phyloP scores from a whole-genome alignment of 2,329 filamentous ascomycete species.

The Ophiostoma ulmi region DNA sequence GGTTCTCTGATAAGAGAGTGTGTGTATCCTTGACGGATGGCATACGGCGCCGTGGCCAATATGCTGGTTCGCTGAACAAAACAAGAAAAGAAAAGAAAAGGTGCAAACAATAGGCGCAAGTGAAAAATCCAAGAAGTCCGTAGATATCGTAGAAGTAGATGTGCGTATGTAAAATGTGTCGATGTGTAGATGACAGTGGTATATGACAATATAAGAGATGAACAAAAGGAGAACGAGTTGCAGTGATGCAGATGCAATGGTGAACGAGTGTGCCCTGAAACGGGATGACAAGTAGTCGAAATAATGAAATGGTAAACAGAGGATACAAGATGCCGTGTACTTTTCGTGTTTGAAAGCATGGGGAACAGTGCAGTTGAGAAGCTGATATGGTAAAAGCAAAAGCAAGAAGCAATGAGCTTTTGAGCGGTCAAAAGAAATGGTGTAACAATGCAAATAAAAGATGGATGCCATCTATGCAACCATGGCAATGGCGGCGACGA shows the following conservation, averaged over 20 bases:
- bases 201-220: neutral
- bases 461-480: conserved; percentile 24
- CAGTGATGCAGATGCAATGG: neutral
- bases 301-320: neutral
- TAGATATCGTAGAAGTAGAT: neutral
- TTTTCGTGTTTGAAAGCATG: neutral
- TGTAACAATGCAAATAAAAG: neutral
- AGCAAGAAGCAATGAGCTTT: conserved; percentile 1
- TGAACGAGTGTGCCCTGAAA: neutral
- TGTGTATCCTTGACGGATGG: neutral
- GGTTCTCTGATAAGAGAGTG: neutral
- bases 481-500: conserved; percentile 30
- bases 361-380: neutral
- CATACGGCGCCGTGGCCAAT: conserved; percentile 9
- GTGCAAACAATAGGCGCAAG: neutral
- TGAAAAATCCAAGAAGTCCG: neutral
- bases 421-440: neutral
- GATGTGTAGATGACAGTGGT: neutral
- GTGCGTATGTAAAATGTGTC: neutral
- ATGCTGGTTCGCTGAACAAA: neutral
- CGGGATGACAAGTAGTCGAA: neutral
- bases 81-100: neutral
- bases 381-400: neutral
- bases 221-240: neutral
- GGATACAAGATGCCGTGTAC: neutral